Evolutionary conservation across 169 alveolate species (phyloP).

Genomic region (Plasmodium billcollinsi): DNA sequence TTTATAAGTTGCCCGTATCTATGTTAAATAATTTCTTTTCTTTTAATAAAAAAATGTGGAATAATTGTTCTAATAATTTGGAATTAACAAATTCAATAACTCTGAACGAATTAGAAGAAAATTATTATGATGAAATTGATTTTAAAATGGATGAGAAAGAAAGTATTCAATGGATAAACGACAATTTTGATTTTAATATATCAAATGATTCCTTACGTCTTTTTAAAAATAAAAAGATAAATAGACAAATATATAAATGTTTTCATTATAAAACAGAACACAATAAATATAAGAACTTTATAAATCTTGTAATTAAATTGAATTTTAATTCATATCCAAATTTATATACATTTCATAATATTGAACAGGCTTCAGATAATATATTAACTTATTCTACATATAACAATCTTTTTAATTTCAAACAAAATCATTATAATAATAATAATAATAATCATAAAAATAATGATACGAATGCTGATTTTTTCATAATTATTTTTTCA

Average conservation of each 20-base stretch:
- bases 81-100: conserved; percentile 15
- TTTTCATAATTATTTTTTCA: conserved; percentile 12
- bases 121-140: conserved; percentile 18
- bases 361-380: conserved; percentile 26
- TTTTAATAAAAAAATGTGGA: conserved; percentile 15
- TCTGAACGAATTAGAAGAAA: conserved; percentile 30
- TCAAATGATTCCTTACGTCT: conserved; percentile 29
- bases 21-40: conserved; percentile 42
- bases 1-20: conserved; percentile 31
- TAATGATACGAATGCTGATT: conserved; percentile 1
- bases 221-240: conserved; percentile 40
- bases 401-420: conserved; percentile 4
- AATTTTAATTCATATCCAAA: conserved; percentile 29
- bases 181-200: conserved; percentile 25
- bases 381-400: conserved; percentile 27
- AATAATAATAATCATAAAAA: conserved; percentile 1
- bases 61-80: neutral
- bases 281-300: conserved; percentile 18
- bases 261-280: conserved; percentile 28
- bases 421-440: conserved; percentile 6
- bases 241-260: conserved; percentile 20
- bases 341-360: conserved; percentile 31
- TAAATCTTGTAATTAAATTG: conserved; percentile 44
- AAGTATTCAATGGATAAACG: conserved; percentile 50
- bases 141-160: conserved; percentile 38